Evolutionary conservation across 768 basidiomycete genomes (phyloP).

Genomic region (Trametes cinnabarina): DNA sequence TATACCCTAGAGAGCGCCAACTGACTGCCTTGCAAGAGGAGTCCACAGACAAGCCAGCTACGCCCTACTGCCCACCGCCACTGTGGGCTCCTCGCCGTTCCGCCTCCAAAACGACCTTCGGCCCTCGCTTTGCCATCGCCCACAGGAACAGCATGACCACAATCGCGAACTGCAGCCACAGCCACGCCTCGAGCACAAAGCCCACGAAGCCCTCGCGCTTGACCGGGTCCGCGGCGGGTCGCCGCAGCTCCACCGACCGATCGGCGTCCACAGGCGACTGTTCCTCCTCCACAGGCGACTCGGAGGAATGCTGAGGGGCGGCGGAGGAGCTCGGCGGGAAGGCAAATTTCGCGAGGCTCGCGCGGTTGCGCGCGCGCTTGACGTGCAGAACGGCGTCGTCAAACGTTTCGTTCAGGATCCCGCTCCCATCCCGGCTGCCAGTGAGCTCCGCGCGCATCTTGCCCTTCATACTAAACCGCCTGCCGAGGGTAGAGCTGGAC

Average conservation of each 20-base stretch:
- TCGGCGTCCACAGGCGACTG: conserved; percentile 6
- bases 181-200: conserved; percentile 71
- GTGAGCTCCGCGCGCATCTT: background rate
- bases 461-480: conserved; percentile 3
- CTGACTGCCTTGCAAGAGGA: too few relatives aligned
- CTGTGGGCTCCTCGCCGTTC: conserved; percentile 25
- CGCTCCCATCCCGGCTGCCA: conserved; percentile 6
- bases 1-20: too few relatives aligned
- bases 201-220: conserved; percentile 32
- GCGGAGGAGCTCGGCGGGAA: background rate
- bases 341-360: conserved; percentile 6
- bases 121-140: conserved; percentile 77
- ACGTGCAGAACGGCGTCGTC: conserved; percentile 23
- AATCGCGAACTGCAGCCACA: conserved; percentile 79
- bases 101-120: conserved; percentile 61
- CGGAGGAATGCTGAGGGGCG: background rate
- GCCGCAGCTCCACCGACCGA: conserved; percentile 13
- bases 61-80: background rate
- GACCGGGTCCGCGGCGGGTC: conserved; percentile 6
- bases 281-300: background rate
- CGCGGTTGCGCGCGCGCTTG: conserved; percentile 16
- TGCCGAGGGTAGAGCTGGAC: background rate
- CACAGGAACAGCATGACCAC: conserved; percentile 76
- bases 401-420: conserved; percentile 25
- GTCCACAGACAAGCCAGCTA: too few relatives aligned